These are phyloP conservation scores for Coemansia sp. DNA, from an alignment of 192 early-diverging fungal genomes.

Conservation along the genomic window DNA sequence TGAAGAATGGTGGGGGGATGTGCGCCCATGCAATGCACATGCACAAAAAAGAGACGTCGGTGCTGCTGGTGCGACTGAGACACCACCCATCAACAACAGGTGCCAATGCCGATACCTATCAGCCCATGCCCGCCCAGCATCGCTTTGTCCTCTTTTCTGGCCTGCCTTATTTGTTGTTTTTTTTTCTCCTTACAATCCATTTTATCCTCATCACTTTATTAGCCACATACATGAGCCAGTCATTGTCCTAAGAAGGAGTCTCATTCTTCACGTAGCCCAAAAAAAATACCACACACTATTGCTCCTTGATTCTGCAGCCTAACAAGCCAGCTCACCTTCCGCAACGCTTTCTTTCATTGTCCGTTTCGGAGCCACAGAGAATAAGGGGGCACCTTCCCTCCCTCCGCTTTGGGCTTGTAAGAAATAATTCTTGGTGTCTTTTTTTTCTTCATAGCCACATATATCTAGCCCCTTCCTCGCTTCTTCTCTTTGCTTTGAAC, in stretches of 20 bases:
- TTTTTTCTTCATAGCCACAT: background rate
- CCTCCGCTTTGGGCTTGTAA: background rate
- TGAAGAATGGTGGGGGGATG: background rate
- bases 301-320: conserved; percentile 1
- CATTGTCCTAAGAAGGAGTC: background rate
- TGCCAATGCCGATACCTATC: background rate
- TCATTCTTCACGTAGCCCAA: background rate
- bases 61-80: conserved; percentile 2
- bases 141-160: background rate
- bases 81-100: background rate
- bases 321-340: background rate
- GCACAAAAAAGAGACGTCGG: conserved; percentile 4
- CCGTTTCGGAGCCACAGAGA: background rate
- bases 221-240: conserved; percentile 5
- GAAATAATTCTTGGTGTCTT: background rate
- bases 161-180: background rate
- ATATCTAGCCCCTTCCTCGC: conserved; percentile 2
- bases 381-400: background rate
- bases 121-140: background rate
- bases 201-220: background rate
- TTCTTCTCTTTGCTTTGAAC: background rate
- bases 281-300: background rate
- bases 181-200: conserved; percentile 4
- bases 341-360: background rate
- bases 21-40: conserved; percentile 1